Evolutionary conservation across 1,139 yeast species (phyloP).

Genomic region (Martiniozyma asiatica): DNA sequence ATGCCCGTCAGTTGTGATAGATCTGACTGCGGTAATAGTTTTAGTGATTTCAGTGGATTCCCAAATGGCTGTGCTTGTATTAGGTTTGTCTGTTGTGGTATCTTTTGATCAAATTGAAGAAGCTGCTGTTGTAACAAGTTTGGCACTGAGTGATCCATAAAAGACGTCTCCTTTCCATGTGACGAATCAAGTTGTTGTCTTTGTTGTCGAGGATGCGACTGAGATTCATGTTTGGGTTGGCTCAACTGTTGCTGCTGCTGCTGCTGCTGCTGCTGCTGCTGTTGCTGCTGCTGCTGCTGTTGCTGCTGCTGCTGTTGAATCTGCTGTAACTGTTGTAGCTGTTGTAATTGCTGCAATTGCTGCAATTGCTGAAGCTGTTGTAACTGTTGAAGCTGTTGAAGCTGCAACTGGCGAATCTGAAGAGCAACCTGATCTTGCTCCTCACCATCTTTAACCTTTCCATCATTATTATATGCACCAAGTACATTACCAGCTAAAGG

Average conservation of each 20-base stretch:
- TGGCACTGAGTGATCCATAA: no score
- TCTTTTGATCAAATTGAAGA: constrained; percentile 3
- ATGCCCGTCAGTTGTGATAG: background rate
- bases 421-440: constrained; percentile 2
- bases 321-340: constrained; percentile 1
- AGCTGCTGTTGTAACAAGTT: constrained; percentile 7
- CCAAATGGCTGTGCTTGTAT: constrained; percentile 2
- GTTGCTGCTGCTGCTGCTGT: constrained; percentile 1
- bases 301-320: constrained; percentile 5
- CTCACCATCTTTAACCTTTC: no score
- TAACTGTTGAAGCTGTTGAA: constrained; percentile 4
- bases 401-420: constrained; percentile 2
- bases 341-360: background rate
- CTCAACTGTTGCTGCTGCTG: background rate
- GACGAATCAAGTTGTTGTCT: no score
- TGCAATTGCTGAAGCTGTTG: constrained; percentile 1
- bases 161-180: no score
- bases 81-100: background rate
- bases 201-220: no score
- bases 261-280: background rate
- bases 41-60: background rate
- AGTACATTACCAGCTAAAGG: no score
- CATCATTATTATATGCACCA: no score
- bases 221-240: background rate
- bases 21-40: constrained; percentile 2